Base-by-base conservation (phyloP, 2,329 filamentous ascomycete genomes). In the Xylariaceae sp. region DNA sequence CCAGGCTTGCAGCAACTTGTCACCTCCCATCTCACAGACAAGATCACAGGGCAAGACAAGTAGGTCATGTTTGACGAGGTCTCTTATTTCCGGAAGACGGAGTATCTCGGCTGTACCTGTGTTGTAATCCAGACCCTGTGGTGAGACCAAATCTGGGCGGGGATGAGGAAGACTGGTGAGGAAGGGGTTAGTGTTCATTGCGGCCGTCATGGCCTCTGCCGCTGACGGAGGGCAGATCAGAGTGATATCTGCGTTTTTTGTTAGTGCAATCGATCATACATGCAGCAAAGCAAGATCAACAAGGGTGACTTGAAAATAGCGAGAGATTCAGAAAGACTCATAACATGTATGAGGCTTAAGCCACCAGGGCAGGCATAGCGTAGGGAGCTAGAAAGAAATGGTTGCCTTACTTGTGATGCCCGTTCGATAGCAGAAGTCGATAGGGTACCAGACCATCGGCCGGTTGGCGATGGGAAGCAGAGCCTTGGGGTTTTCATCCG, bases 21-120 rank as follows among this genome's bases (percentile, higher is more conserved):
- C 88, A 10, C 92, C 92, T 2, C 89, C 87, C 13, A 97, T 78
- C 70, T 96, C 92, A 72, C 92, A 97, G 45, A 99, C 86, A 5
- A 99, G 79, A 72, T 99, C 94, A 74, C 94, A 99, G 0, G 94
- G 93, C 3, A 99, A 79, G 2, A 97, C 84, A 30, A 97, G 78
- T 70, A 99, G 97, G 74, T 99, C 91, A 10, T 86, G 85, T 56
- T 84, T 91, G 67, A 99, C 85, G 6, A 86, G 81, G n/a, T 81
- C 79, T 70, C 88, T 87, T 50, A 97, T 85, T 72, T 96, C 89
- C 0, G 90, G 88, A 7, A 96, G 80, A 8, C 92, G 85, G 55
- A 99, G 83, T 17, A 97, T 86, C 69, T 96, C 88, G 6, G 90
- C 92, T 5, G 94, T 97, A 55, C 92, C 92, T 0, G 89, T 96